Percentiles rank a stretch among this genome's conserved stretches.
Evolutionary conservation across 208 protist genomes (phyloP).

Genomic region (Leishmania aethiopica): DNA sequence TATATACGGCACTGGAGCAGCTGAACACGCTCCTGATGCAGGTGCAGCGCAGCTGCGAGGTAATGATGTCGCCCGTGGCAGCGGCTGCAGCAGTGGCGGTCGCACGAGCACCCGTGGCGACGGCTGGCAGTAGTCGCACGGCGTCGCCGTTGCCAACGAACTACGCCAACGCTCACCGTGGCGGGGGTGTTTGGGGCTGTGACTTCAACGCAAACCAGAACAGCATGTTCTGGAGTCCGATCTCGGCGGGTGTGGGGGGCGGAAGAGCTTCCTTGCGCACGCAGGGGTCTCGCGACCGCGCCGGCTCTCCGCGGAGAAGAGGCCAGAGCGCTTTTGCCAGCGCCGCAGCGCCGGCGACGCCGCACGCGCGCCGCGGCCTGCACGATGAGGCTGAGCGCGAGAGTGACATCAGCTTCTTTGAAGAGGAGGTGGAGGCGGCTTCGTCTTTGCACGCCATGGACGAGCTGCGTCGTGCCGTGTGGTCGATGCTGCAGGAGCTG

Average conservation of each 20-base stretch:
- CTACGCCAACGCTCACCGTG: neutral
- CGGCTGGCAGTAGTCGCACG: neutral
- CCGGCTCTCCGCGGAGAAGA: neutral
- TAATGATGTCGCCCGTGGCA: constrained; percentile 30
- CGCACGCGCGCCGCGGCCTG: neutral
- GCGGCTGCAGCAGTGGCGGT: constrained; percentile 22
- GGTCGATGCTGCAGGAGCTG: constrained; percentile 33
- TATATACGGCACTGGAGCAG: constrained; percentile 47
- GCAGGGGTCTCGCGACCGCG: neutral
- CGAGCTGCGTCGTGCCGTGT: constrained; percentile 31
- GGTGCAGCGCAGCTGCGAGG: constrained; percentile 42
- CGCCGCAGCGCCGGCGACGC: neutral
- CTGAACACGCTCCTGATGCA: constrained; percentile 45
- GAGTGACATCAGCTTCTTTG: neutral
- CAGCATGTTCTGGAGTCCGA: constrained; percentile 26
- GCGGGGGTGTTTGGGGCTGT: neutral
- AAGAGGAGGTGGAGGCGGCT: constrained; percentile 12
- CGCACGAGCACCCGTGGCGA: neutral
- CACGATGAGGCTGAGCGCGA: constrained; percentile 18
- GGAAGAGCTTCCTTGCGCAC: constrained; percentile 4
- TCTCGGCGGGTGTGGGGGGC: neutral
- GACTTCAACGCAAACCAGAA: constrained; percentile 14
- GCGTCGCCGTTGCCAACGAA: neutral
- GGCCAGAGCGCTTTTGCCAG: constrained; percentile 2
- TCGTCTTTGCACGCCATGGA: constrained; percentile 25